Conservation (phyloP, 2,329 filamentous ascomycete species). For the Aspergillus sp. region DNA sequence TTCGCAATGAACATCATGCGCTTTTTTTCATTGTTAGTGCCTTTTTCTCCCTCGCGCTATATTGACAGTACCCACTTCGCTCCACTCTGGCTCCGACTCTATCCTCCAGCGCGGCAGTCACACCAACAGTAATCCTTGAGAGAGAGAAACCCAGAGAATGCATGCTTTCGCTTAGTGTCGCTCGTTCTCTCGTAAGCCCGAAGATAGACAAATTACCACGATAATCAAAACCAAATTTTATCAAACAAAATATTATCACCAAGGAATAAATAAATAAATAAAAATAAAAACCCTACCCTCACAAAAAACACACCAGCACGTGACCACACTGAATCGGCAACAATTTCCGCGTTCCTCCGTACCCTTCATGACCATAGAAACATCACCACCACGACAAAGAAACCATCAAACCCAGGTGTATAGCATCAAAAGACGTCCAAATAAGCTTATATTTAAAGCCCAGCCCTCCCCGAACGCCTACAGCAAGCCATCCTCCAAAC, state of each 20-base stretch:
- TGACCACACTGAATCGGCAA: background rate
- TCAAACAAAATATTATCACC: too few species aligned
- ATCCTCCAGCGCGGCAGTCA: background rate
- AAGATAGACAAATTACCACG: too few species aligned
- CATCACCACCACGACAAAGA: background rate
- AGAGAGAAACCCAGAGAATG: background rate
- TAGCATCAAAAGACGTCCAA: constrained; percentile 7
- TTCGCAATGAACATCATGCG: constrained; percentile 2
- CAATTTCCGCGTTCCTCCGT: background rate
- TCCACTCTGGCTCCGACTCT: background rate
- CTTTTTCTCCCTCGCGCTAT: background rate
- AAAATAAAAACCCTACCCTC: background rate
- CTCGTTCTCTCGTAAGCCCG: too few species aligned
- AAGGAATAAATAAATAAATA: too few species aligned
- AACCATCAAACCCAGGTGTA: background rate
- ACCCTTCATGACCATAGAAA: constrained; percentile 1
- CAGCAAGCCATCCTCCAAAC: constrained; percentile 11
- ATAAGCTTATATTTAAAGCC: constrained; percentile 25
- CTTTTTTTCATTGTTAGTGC: background rate
- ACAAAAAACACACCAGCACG: background rate
- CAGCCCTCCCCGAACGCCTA: background rate
- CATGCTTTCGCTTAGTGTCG: too few species aligned
- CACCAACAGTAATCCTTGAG: background rate
- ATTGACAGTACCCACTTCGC: background rate
- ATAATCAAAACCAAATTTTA: too few species aligned